A percentile compares a stretch with the other conserved stretches of the same genome.
These are phyloP conservation scores for Herpetospermum pedunculosum DNA, from an alignment of 306 rosid genomes.

Conservation along the genomic window DNA sequence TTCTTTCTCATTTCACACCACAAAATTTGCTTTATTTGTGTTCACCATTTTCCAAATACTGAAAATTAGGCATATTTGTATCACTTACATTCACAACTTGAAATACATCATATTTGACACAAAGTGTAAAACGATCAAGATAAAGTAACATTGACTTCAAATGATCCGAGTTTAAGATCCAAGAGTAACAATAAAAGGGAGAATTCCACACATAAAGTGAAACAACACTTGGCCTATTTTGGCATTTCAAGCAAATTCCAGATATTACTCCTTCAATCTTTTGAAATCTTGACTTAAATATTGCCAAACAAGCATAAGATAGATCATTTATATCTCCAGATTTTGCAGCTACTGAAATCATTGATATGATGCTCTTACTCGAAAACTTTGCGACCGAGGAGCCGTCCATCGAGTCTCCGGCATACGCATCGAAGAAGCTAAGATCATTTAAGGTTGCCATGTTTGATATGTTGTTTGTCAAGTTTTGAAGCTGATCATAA, in stretches of 20 bases:
- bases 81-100: conserved; percentile 49
- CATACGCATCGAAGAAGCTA: conserved; percentile 56
- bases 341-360: conserved; percentile 21
- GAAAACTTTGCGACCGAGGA: conserved; percentile 36
- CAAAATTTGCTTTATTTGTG: neutral
- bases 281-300: conserved; percentile 37
- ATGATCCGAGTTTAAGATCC: conserved; percentile 43
- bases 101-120: conserved; percentile 64
- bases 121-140: conserved; percentile 40
- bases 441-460: conserved; percentile 48
- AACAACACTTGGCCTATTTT: conserved; percentile 32
- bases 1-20: neutral
- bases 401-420: conserved; percentile 65
- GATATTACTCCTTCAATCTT: conserved; percentile 44
- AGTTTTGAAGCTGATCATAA: conserved; percentile 44
- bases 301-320: conserved; percentile 43
- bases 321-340: conserved; percentile 27
- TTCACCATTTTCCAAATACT: conserved; percentile 9
- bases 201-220: conserved; percentile 67
- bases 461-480: conserved; percentile 28
- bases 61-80: conserved; percentile 4
- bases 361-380: conserved; percentile 43
- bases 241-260: conserved; percentile 59
- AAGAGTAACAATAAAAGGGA: conserved; percentile 51
- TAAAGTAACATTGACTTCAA: conserved; percentile 42